Percentiles rank a stretch among this genome's conserved stretches.
Conservation (phyloP, 2,329 filamentous ascomycete genomes). For the Ceratocystis alfenasii region DNA sequence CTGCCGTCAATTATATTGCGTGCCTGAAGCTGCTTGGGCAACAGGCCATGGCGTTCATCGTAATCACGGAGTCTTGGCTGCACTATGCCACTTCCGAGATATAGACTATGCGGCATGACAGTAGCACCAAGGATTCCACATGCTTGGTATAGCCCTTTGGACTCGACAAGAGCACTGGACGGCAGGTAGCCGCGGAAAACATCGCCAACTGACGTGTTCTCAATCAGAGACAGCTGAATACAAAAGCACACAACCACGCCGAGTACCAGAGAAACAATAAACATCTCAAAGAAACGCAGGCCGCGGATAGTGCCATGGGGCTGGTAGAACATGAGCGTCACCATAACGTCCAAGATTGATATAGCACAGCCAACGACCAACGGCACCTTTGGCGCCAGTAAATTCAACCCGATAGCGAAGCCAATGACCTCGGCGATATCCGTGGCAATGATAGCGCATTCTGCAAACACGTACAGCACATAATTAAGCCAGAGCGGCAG, state of each 20-base stretch:
- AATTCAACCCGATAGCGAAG: constrained; percentile 56
- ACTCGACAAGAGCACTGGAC: constrained; percentile 45
- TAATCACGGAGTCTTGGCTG: constrained; percentile 55
- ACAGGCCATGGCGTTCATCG: constrained; percentile 45
- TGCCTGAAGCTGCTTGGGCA: constrained; percentile 29
- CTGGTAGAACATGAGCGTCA: constrained; percentile 55
- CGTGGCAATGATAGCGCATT: constrained; percentile 57
- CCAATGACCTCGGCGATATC: constrained; percentile 63
- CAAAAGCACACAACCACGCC: constrained; percentile 60
- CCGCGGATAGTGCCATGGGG: constrained; percentile 47
- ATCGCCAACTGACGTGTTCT: constrained; percentile 41
- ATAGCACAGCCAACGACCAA: constrained; percentile 57
- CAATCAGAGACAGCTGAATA: constrained; percentile 53
- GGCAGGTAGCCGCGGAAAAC: constrained; percentile 56
- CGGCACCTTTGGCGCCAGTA: constrained; percentile 51
- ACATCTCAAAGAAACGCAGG: constrained; percentile 51
- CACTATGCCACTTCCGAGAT: constrained; percentile 57
- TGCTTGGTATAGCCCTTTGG: constrained; percentile 52
- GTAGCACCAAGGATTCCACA: constrained; percentile 69
- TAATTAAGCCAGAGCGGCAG: constrained; percentile 55
- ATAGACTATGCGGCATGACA: constrained; percentile 59
- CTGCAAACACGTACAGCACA: constrained; percentile 49
- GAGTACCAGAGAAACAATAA: constrained; percentile 52
- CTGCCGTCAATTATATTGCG: constrained; percentile 21
- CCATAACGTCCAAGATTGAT: constrained; percentile 55